phyloP scores from a whole-genome alignment of 176 grass and related monocot genomes.

The Tuctoria greenei region DNA sequence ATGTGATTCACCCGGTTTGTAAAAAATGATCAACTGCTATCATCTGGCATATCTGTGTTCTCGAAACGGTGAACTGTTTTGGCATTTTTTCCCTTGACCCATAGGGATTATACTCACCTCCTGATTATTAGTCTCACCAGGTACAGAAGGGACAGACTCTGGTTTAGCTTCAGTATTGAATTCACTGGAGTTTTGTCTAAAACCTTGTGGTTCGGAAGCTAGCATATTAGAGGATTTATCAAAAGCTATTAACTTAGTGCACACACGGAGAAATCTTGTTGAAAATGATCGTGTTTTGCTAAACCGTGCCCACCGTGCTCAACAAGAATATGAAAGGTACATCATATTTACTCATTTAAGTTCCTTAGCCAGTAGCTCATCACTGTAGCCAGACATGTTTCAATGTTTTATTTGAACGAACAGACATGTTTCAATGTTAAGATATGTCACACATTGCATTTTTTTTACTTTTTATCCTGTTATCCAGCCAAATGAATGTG shows the following conservation, averaged over 20 bases:
- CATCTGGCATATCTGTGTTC: neutral
- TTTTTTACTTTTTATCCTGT: neutral
- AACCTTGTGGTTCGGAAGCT: slow-evolving; percentile 91
- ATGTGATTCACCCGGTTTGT: neutral
- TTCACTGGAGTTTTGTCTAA: slow-evolving; percentile 83
- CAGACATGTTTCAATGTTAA: neutral
- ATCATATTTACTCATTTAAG: neutral
- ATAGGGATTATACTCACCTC: slow-evolving; percentile 22
- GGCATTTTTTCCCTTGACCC: neutral
- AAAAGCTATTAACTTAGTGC: slow-evolving; percentile 85
- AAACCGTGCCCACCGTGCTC: slow-evolving; percentile 76
- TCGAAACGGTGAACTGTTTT: slow-evolving; percentile 12
- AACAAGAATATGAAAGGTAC: slow-evolving; percentile 98
- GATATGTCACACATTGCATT: neutral
- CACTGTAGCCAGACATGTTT: slow-evolving; percentile 6
- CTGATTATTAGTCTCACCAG: slow-evolving; percentile 49
- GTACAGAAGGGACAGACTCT: slow-evolving; percentile 74
- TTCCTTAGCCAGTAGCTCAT: neutral
- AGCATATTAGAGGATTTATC: slow-evolving; percentile 90
- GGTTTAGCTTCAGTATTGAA: slow-evolving; percentile 85
- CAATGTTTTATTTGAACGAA: too few species aligned
- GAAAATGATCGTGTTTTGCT: slow-evolving; percentile 88
- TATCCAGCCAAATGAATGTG: neutral
- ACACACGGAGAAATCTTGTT: slow-evolving; percentile 73
- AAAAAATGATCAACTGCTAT: slow-evolving; percentile 12